Conservation (phyloP, 116 monocot species). For the Trichopus zeylanicus region DNA sequence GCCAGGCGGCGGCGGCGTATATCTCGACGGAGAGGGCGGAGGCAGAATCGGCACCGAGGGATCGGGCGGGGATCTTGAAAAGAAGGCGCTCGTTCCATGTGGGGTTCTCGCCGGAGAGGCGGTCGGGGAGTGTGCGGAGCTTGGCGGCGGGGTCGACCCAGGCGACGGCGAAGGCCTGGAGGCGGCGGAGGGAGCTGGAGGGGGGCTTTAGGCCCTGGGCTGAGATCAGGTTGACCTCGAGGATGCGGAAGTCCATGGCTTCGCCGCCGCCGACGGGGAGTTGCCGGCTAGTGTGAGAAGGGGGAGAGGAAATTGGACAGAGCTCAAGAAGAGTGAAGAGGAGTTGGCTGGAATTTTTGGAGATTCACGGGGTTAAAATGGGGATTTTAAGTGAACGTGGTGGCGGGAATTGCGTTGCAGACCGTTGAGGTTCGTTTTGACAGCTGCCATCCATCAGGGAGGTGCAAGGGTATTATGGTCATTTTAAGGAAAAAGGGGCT, state of each 20-base stretch:
- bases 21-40: slow-evolving; percentile 72
- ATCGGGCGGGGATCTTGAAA: slow-evolving; percentile 36
- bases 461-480: too few relatives aligned
- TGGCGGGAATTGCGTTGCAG: too few relatives aligned
- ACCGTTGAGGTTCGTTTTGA: too few relatives aligned
- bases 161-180: slow-evolving; percentile 47
- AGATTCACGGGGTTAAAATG: too few relatives aligned
- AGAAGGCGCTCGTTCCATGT: slow-evolving; percentile 73
- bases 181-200: slow-evolving; percentile 9
- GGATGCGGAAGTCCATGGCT: slow-evolving; percentile 3
- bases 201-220: slow-evolving; percentile 58
- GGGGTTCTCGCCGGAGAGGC: slow-evolving; percentile 40
- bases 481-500: too few relatives aligned
- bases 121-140: slow-evolving; percentile 56
- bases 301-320: too few relatives aligned
- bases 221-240: slow-evolving; percentile 75
- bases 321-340: too few relatives aligned
- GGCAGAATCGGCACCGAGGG: slow-evolving; percentile 34
- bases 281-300: too few relatives aligned
- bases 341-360: too few relatives aligned
- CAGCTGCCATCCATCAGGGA: too few relatives aligned
- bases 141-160: slow-evolving; percentile 53
- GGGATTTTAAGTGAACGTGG: too few relatives aligned
- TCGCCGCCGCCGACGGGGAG: too few relatives aligned
- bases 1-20: slow-evolving; percentile 42